Conservation (phyloP, 768 basidiomycete genomes). For the Xanthoconium stramineum region DNA sequence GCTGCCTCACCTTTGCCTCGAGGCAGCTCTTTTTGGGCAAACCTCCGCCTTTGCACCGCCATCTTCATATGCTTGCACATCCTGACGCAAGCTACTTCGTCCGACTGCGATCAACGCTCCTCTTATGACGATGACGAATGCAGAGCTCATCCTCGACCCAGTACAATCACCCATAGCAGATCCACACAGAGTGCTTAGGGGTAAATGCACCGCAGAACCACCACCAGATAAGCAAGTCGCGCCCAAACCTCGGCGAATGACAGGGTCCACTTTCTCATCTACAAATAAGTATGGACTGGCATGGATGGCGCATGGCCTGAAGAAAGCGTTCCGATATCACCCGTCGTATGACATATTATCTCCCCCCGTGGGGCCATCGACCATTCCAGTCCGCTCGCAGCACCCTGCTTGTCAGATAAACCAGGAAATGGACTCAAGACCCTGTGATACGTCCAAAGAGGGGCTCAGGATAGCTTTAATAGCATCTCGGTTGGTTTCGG, state of each 20-base stretch:
- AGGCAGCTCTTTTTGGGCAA: constrained; percentile 14
- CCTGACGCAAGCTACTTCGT: neutral
- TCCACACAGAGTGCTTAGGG: neutral
- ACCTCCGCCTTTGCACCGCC: neutral
- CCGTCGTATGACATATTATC: neutral
- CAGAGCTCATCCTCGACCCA: too few relatives aligned
- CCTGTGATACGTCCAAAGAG: neutral
- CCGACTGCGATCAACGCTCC: neutral
- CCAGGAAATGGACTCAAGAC: neutral
- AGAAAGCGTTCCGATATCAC: constrained; percentile 5
- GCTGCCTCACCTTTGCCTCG: constrained; percentile 25
- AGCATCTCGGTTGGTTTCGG: neutral
- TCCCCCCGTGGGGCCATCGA: neutral
- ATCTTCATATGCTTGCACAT: too few relatives aligned
- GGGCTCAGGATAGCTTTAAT: neutral
- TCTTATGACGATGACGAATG: too few relatives aligned
- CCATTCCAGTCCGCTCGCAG: neutral
- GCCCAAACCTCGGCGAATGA: neutral
- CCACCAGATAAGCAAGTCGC: constrained; percentile 9
- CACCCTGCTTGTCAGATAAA: neutral
- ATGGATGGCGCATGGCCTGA: neutral
- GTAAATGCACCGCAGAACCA: neutral
- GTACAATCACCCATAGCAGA: too few relatives aligned
- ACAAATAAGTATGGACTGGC: neutral
- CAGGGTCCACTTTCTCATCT: constrained; percentile 17